Base-by-base conservation (phyloP, 495 filamentous ascomycete species). In the Sphaerosporella brunnea region DNA sequence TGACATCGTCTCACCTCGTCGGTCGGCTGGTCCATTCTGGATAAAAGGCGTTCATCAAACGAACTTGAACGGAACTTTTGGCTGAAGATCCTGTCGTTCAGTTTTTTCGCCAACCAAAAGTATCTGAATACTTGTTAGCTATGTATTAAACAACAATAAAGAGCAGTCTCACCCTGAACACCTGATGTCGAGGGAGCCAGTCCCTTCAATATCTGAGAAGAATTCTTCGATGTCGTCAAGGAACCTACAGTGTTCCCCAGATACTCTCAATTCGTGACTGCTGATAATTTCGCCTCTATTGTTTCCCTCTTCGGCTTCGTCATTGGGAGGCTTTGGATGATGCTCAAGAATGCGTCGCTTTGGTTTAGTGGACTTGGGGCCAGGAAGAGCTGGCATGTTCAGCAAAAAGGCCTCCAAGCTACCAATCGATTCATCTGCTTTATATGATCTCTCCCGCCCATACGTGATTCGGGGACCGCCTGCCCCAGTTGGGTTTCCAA, bases 201-300 rank as follows among this genome's bases (percentile, higher is more conserved):
- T 37, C 1, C 53, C 51, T 34, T 60, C 77, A 51, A 97, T 80
- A 49, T 92, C 82, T 48, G 92, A 84, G 49, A 93, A 69, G 8
- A 93, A 68, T 41, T 83, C 77, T 54, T 88, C 82, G 43, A 92
- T 70, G 40, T 85, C 80, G 53, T 84, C 76, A 4, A 78, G 64
- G 48, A 92, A 86, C 16, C 85, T 79, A 40, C 76, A 78, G 60
- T 87, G 92, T 19, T 78, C 77, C 5, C 90, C 90, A 32, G 84
- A 78, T 52, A 84, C 80, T 51, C 86, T 73, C 36, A 97, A 69
- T 61, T 97, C 90, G 58, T 96, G 86, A 26, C 95, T 81, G 51
- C 78, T 90, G 40, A 80, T 75, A 48, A 94, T 78, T 66, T 11
- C 68, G 71, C 21, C 53, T 58, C 11, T 36, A 69, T 23, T 45